A percentile compares a stretch with the other conserved stretches of the same genome.
Conservation (phyloP, 352 stramenopile species). For the Pythium myriotylum region DNA sequence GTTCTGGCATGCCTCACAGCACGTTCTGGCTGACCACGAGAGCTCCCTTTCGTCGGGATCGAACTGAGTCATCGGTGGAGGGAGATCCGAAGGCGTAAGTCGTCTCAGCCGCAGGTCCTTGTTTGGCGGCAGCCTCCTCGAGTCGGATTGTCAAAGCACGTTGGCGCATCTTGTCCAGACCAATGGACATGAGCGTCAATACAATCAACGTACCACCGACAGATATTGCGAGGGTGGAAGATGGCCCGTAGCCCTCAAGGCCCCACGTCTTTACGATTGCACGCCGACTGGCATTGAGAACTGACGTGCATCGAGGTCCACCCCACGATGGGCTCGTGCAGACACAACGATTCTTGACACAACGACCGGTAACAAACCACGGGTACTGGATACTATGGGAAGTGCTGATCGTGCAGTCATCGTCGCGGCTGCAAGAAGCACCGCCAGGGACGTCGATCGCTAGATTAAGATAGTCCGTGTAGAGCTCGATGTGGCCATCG, state of each 20-base stretch:
- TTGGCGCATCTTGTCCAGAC: too few relatives aligned
- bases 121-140: too few relatives aligned
- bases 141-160: too few relatives aligned
- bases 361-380: constrained; percentile 46
- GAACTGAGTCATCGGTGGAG: too few relatives aligned
- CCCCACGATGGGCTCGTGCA: constrained; percentile 53
- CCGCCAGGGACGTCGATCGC: constrained; percentile 45
- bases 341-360: constrained; percentile 48
- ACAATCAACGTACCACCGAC: constrained; percentile 24
- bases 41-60: too few relatives aligned
- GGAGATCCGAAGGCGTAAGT: too few relatives aligned
- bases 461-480: constrained; percentile 56
- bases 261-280: constrained; percentile 13
- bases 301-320: constrained; percentile 50
- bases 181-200: too few relatives aligned
- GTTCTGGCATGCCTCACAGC: too few relatives aligned
- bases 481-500: constrained; percentile 58
- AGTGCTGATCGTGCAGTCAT: constrained; percentile 56
- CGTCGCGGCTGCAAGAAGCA: constrained; percentile 52
- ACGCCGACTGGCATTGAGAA: constrained; percentile 23
- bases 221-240: constrained; percentile 38
- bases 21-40: too few relatives aligned
- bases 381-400: not conserved
- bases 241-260: constrained; percentile 39
- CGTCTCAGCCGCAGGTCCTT: too few relatives aligned